Evolutionary conservation across 768 basidiomycete genomes (phyloP).

Genomic region (Daedaleopsis sinensis): DNA sequence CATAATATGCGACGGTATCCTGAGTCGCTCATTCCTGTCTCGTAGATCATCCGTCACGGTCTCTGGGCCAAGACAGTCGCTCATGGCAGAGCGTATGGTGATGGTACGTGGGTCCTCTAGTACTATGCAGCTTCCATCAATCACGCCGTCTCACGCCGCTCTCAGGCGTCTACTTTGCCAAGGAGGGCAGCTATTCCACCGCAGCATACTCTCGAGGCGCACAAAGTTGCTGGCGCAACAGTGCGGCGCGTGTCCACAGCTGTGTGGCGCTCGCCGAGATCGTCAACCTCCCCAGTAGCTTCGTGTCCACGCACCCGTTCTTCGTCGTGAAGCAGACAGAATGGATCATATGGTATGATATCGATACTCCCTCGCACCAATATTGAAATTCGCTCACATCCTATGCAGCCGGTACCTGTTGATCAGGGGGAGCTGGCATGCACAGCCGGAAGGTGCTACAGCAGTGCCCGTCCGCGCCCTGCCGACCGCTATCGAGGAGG

Average conservation of each 20-base stretch:
- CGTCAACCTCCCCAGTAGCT: slow-evolving; percentile 60
- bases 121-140: not conserved
- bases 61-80: slow-evolving; percentile 60
- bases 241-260: slow-evolving; percentile 45
- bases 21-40: not conserved
- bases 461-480: slow-evolving; percentile 1
- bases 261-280: slow-evolving; percentile 68
- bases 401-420: slow-evolving; percentile 60
- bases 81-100: slow-evolving; percentile 64
- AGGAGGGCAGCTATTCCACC: slow-evolving; percentile 55
- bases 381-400: not conserved
- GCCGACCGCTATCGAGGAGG: not conserved
- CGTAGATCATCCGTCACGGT: slow-evolving; percentile 71
- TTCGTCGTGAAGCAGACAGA: slow-evolving; percentile 65
- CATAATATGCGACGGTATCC: not conserved
- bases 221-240: slow-evolving; percentile 53
- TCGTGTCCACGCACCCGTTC: slow-evolving; percentile 53
- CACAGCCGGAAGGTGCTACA: not conserved
- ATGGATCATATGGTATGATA: slow-evolving; percentile 69
- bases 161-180: slow-evolving; percentile 69
- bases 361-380: too few species aligned
- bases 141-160: too few species aligned
- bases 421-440: slow-evolving; percentile 40
- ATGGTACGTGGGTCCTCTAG: slow-evolving; percentile 47
- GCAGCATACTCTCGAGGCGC: slow-evolving; percentile 40